Evolutionary conservation across 352 stramenopile genomes (phyloP), one percentile per base, ranked within the genome.

Genomic region (Phytophthora hybrid): DNA sequence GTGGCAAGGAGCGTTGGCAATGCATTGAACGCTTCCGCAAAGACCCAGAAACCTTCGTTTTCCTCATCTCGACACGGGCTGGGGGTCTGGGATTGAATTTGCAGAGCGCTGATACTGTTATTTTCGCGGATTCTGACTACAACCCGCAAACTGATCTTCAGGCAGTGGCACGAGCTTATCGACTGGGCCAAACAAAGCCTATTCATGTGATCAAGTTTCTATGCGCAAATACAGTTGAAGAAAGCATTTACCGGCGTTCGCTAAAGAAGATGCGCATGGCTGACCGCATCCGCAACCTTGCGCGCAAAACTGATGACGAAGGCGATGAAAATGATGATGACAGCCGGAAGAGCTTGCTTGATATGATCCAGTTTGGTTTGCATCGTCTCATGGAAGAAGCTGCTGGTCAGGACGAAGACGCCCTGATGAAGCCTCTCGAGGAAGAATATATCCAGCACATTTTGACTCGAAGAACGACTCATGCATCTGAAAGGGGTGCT

Each of bases 11-110:
- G 63, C 80, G 88, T 16, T 94, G 88, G 88, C 85, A 94, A 62
- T 79, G 83, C 13, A 96, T 96, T 49, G 89, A 96, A 62, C 84
- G 88, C 11, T 96, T 96, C 29, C 82, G 81, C 18, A 85, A 96
- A 63, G 95, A 96, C 58, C 85, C 89, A 1, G 81, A 91, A 39
- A 96, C 97, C 21, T 99, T 99, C 74, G 81, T 93, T 1, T 95
- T 95, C 57, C 59, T 94, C 23, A 88, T 95, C 63, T 93, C 85
- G 53, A 94, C 88, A 9, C 79, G 87, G n/a, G 85, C 84, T 18
- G 88, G 88, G 18, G 87, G 85, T 44, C 75, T 95, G 5, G 87
- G 87, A 7, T 58, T 95, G 23, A 94, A 95, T 59, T 68, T 94
- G 5, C 84, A 94, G 52, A 87, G 84, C n/a, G 88, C 88, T n/a